phyloP scores from a whole-genome alignment of 2,329 filamentous ascomycete species.

The Monosporascus cannonballus region DNA sequence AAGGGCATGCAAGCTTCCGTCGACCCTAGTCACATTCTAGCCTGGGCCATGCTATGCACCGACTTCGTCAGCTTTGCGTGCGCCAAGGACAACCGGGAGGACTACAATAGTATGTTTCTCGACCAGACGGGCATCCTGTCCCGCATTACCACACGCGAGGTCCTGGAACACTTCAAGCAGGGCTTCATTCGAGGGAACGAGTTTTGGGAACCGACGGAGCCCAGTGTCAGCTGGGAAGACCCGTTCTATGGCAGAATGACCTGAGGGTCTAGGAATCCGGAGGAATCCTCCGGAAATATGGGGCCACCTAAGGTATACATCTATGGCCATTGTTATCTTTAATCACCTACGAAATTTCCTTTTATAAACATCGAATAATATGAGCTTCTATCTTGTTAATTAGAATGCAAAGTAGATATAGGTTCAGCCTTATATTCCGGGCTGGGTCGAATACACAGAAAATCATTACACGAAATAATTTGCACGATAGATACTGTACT shows the following conservation, averaged over 20 bases:
- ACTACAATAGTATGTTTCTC: background rate
- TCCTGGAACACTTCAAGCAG: background rate
- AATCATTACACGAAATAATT: no score
- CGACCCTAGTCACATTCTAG: constrained; percentile 2
- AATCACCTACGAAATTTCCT: no score
- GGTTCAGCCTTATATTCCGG: no score
- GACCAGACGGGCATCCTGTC: background rate
- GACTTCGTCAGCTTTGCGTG: background rate
- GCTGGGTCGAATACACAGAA: no score
- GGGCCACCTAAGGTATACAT: no score
- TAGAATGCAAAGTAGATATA: no score
- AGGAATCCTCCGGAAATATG: no score
- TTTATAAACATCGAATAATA: no score
- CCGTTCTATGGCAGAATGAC: constrained; percentile 4
- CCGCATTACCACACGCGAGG: background rate
- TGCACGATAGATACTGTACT: no score
- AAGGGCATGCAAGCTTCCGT: constrained; percentile 6
- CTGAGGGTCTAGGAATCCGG: no score
- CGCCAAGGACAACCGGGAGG: background rate
- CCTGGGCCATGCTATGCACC: constrained; percentile 1
- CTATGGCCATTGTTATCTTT: no score
- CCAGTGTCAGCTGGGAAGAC: constrained; percentile 3
- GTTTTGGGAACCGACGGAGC: background rate
- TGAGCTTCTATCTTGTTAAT: no score
- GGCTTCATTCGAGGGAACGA: background rate